Percentiles rank a stretch among this genome's conserved stretches.
Conservation (phyloP, 2,329 filamentous ascomycete species). For the Penicillium palitans region DNA sequence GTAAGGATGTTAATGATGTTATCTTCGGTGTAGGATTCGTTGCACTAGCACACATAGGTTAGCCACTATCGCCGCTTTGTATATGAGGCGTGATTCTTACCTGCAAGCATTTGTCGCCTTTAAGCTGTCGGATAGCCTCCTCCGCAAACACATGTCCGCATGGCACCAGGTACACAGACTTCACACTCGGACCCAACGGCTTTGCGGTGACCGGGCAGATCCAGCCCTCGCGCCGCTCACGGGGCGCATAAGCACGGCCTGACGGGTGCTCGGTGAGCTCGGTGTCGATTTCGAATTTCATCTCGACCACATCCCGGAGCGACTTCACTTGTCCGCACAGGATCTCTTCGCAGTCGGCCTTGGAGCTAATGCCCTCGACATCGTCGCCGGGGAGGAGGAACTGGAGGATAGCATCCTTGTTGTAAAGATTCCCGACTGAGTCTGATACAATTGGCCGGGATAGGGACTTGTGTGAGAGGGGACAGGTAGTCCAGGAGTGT, state of each 20-base stretch:
- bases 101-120: slow-evolving; percentile 60
- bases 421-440: slow-evolving; percentile 80
- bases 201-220: slow-evolving; percentile 87
- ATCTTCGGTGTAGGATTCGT: slow-evolving; percentile 67
- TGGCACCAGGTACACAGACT: slow-evolving; percentile 85
- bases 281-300: slow-evolving; percentile 67
- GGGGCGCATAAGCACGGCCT: slow-evolving; percentile 37
- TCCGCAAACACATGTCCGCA: slow-evolving; percentile 95
- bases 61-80: neutral
- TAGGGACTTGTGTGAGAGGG: slow-evolving; percentile 76
- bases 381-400: slow-evolving; percentile 60
- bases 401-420: slow-evolving; percentile 85
- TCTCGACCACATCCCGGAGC: slow-evolving; percentile 80
- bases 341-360: slow-evolving; percentile 62
- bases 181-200: slow-evolving; percentile 74
- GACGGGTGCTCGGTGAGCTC: slow-evolving; percentile 42
- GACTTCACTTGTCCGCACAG: slow-evolving; percentile 68
- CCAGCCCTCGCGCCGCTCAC: slow-evolving; percentile 58
- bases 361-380: slow-evolving; percentile 54
- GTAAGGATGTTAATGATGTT: slow-evolving; percentile 85
- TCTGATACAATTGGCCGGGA: slow-evolving; percentile 79
- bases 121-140: slow-evolving; percentile 78
- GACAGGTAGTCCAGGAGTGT: slow-evolving; percentile 84
- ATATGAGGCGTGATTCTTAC: slow-evolving; percentile 36
- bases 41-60: slow-evolving; percentile 58